Conservation (phyloP, 140 eudicot genomes). For the Bidens hawaiensis region DNA sequence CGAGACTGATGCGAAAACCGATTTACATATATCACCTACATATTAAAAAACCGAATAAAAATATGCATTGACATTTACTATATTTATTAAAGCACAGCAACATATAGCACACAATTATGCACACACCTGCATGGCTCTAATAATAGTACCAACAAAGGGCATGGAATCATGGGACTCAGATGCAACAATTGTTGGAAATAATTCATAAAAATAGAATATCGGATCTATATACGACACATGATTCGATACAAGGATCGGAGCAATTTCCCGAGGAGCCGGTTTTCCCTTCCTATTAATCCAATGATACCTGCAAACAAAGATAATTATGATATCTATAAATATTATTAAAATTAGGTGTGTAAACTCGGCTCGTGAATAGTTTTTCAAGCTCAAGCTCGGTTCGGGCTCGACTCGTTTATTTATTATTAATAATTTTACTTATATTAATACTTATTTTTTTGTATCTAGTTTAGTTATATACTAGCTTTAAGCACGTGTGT, state of each 20-base stretch:
- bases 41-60: background rate
- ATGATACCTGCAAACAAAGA: constrained; percentile 63
- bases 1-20: constrained; percentile 84
- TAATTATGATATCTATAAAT: background rate
- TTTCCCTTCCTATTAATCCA: constrained; percentile 90
- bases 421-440: too few species aligned
- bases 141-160: constrained; percentile 98
- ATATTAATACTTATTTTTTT: too few species aligned
- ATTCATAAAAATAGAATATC: constrained; percentile 82
- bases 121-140: constrained; percentile 96
- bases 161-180: constrained; percentile 95
- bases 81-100: background rate
- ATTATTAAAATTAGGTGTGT: background rate
- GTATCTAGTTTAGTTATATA: too few species aligned
- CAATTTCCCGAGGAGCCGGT: constrained; percentile 90
- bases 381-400: too few species aligned
- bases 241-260: constrained; percentile 95
- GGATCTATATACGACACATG: constrained; percentile 97
- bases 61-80: background rate
- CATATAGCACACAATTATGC: background rate
- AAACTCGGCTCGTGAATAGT: too few species aligned
- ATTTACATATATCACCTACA: constrained; percentile 88
- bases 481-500: too few species aligned
- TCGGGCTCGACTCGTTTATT: too few species aligned
- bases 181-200: constrained; percentile 91